Evolutionary conservation across 352 stramenopile genomes (phyloP).

Genomic region (Phytopythium sindhum): DNA sequence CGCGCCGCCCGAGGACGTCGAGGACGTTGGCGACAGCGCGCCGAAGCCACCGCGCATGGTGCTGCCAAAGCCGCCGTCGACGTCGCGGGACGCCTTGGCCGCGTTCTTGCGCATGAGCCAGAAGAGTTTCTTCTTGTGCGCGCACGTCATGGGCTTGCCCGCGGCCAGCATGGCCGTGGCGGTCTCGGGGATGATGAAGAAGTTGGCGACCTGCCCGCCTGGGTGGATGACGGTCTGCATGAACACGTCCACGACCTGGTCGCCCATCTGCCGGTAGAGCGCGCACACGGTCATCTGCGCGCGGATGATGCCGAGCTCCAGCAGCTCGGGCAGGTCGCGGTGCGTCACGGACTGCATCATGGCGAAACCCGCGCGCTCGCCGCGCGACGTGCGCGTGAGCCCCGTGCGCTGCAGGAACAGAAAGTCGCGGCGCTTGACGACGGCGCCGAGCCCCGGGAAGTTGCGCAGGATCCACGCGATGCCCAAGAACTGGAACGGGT

Average conservation of each 20-base stretch:
- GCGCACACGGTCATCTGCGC: constrained; percentile 37
- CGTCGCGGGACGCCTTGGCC: not conserved
- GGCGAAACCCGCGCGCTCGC: constrained; percentile 38
- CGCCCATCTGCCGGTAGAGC: constrained; percentile 39
- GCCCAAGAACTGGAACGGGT: constrained; percentile 50
- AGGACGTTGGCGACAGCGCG: constrained; percentile 19
- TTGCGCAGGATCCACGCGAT: constrained; percentile 44
- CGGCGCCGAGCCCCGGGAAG: constrained; percentile 26
- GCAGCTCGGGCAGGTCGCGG: constrained; percentile 37
- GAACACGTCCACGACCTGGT: constrained; percentile 36
- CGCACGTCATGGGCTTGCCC: constrained; percentile 33
- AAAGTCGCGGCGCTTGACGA: constrained; percentile 36
- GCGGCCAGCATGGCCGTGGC: constrained; percentile 24
- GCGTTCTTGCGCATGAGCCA: constrained; percentile 43
- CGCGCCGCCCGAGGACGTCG: constrained; percentile 14
- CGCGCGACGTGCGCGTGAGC: constrained; percentile 27
- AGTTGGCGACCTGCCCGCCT: constrained; percentile 14
- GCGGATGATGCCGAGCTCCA: constrained; percentile 33
- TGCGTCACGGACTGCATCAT: constrained; percentile 47
- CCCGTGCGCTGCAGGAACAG: constrained; percentile 31
- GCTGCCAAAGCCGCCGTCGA: not conserved
- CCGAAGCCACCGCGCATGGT: too few species aligned
- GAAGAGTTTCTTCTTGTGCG: constrained; percentile 58
- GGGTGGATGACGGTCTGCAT: constrained; percentile 41
- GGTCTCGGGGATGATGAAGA: constrained; percentile 25